Evolutionary conservation across 192 early-diverging fungal species (phyloP).

Genomic region (Pilaira anomala): DNA sequence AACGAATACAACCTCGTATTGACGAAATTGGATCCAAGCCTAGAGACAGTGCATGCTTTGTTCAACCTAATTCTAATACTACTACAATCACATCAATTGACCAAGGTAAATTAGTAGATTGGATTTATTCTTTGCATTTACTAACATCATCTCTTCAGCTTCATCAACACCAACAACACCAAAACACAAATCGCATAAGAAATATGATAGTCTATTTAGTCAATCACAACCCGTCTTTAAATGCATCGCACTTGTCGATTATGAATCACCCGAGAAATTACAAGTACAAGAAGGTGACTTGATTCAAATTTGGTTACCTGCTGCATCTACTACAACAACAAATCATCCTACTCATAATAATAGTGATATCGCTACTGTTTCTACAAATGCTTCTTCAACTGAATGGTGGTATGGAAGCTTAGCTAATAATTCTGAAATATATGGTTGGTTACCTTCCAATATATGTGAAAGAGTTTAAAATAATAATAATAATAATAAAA

Average conservation of each 20-base stretch:
- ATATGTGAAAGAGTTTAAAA: conserved; percentile 3
- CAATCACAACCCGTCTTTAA: conserved; percentile 4
- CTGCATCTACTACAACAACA: neutral
- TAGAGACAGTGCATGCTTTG: conserved; percentile 6
- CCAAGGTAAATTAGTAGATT: too few relatives aligned
- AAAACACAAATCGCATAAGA: neutral
- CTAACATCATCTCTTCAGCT: too few relatives aligned
- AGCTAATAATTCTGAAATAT: neutral
- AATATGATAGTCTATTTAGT: neutral
- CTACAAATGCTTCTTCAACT: neutral
- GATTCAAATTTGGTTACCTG: conserved; percentile 5
- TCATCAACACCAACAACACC: neutral
- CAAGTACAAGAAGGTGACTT: neutral
- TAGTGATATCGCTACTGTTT: too few relatives aligned
- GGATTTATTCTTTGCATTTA: too few relatives aligned
- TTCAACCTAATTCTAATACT: neutral
- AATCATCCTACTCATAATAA: too few relatives aligned
- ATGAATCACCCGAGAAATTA: neutral
- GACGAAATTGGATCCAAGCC: conserved; percentile 2
- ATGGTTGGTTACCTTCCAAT: conserved; percentile 1
- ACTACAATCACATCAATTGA: neutral
- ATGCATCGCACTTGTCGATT: neutral
- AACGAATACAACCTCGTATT: neutral
- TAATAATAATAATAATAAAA: too few relatives aligned
- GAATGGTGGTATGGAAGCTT: conserved; percentile 12